These are phyloP conservation scores for Candida railenensis DNA, from an alignment of 805 yeast species.

Conservation along the genomic window DNA sequence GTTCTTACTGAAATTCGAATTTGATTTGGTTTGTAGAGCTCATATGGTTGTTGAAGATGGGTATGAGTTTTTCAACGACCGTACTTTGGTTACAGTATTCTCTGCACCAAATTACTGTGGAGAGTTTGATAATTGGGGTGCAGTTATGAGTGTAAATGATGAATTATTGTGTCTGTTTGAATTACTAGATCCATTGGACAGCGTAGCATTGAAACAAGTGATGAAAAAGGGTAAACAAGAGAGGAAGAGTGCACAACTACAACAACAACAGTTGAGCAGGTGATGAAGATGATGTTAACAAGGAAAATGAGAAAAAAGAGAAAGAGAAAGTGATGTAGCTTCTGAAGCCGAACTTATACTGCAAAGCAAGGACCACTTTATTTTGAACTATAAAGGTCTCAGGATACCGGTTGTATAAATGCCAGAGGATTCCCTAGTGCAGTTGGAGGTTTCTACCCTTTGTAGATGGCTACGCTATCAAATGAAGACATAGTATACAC, in stretches of 20 bases:
- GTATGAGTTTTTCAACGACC: slow-evolving; percentile 71
- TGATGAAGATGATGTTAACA: background rate
- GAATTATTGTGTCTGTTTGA: slow-evolving; percentile 92
- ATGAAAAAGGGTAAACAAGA: slow-evolving; percentile 94
- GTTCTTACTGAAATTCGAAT: slow-evolving; percentile 69
- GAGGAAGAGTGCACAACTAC: slow-evolving; percentile 55
- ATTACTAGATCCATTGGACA: slow-evolving; percentile 88
- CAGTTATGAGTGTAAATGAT: slow-evolving; percentile 95
- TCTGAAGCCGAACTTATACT: no score
- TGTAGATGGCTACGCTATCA: no score
- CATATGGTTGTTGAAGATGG: slow-evolving; percentile 89
- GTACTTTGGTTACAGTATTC: slow-evolving; percentile 70
- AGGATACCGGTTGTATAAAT: no score
- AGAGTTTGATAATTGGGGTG: slow-evolving; percentile 94
- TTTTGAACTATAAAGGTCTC: no score
- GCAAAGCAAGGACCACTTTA: no score
- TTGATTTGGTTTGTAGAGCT: slow-evolving; percentile 80
- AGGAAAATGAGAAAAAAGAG: background rate
- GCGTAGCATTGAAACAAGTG: slow-evolving; percentile 88
- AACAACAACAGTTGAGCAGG: slow-evolving; percentile 2
- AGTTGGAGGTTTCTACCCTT: no score
- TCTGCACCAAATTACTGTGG: slow-evolving; percentile 79
- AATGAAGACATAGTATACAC: no score
- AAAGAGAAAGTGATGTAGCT: background rate
- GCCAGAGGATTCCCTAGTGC: no score